phyloP scores from a whole-genome alignment of 2,329 filamentous ascomycete genomes.

The Ophiostoma triangulosporum region DNA sequence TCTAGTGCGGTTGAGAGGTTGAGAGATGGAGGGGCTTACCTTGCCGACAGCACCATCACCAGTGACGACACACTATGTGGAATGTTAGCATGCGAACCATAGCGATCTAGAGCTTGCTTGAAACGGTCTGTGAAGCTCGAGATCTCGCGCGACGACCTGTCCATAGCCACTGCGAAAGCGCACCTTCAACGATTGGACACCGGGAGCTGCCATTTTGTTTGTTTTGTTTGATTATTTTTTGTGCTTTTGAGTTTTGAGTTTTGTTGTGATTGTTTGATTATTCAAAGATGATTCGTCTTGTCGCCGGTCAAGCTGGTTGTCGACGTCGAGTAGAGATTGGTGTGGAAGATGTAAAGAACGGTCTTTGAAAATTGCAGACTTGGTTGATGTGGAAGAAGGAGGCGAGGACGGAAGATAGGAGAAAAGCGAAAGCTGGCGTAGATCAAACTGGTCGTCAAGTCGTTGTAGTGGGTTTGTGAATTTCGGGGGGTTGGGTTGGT shows the following conservation, averaged over 20 bases:
- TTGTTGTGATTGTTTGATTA: neutral
- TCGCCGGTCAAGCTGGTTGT: neutral
- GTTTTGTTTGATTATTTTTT: neutral
- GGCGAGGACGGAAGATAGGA: neutral
- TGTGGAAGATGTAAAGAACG: neutral
- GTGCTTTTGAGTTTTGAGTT: neutral
- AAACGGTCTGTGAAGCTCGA: neutral
- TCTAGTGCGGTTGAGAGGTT: too few relatives aligned
- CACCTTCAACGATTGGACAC: constrained; percentile 88
- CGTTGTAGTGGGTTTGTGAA: constrained; percentile 2
- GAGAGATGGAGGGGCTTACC: constrained; percentile 33
- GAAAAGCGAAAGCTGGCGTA: neutral
- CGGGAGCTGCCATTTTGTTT: constrained; percentile 62
- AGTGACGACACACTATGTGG: constrained; percentile 79
- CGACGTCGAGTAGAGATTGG: neutral
- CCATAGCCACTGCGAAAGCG: constrained; percentile 13
- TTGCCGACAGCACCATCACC: constrained; percentile 99
- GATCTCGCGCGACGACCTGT: neutral
- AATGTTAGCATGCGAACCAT: constrained; percentile 20
- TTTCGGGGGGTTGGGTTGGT: constrained; percentile 2
- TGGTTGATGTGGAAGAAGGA: neutral
- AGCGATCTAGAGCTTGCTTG: neutral
- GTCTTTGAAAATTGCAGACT: neutral
- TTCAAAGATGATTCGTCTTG: neutral
- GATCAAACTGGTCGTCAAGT: constrained; percentile 6